Base-by-base conservation (phyloP, 805 yeast species). In the Pichia eremophila region DNA sequence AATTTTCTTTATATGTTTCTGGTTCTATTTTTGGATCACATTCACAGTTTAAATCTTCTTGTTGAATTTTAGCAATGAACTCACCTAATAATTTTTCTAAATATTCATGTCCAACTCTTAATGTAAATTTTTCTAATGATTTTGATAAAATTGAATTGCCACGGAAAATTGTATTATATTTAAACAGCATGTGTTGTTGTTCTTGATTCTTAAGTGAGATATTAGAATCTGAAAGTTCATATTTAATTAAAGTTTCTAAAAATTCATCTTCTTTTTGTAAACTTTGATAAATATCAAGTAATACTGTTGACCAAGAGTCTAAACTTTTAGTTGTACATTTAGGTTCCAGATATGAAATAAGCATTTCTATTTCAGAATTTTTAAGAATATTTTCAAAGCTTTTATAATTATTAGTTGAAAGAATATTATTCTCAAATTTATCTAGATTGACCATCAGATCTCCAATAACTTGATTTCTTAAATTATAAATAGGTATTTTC, bases 91-190 rank as follows among this genome's bases (percentile, higher is more conserved):
- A 78, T 53, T 75, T 75, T 48, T 83, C 84, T 34, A 93, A 61
- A 58, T 86, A 87, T 50, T 83, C 89, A 50, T 78, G 83, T 0
- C 98, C 98, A 18, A 83, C 71, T 57, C 91, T 69, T 39, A 83
- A 72, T 60, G 85, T 81, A 59, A 80, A 88, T 50, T 77, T 72
- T 57, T 91, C 99, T 46, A 90, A 62, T 0, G 95, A 74, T 60
- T 86, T 86, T 0, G 96, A 82, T 51, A 93, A 71, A 5, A 91
- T 72, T 1, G 95, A 81, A 48, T 87, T 85, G 0, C 96, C 96
- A 55, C 99, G 72, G 58, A 91, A 91, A 15, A 87, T 61, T 0
- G 86, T 74, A 52, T 77, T 81, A 35, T 32, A 44, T 31, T 39
- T 38, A 12, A 37, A 19, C 3, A 31, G 8, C n/a, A 34, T 38